These are phyloP conservation scores for Harringtonia aguacate DNA, from an alignment of 2,329 filamentous ascomycete species.

Conservation along the genomic window DNA sequence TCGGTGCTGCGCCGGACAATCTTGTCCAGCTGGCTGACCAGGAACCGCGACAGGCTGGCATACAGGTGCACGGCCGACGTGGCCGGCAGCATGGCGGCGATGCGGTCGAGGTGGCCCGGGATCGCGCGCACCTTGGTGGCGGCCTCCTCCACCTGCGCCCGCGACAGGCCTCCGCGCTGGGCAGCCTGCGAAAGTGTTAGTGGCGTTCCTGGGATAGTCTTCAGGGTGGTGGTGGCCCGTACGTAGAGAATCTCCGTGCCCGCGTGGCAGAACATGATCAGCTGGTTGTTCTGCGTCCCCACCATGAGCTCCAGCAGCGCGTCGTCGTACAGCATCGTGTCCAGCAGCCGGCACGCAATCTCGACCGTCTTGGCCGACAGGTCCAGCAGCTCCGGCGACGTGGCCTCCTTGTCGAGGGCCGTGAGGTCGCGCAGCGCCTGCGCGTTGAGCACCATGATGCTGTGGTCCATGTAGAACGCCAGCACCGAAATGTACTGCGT, in stretches of 20 bases:
- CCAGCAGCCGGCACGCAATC: conserved; percentile 11
- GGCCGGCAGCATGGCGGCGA: conserved; percentile 10
- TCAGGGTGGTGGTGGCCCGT: no score
- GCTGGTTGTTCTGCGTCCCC: conserved; percentile 17
- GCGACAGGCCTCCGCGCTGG: conserved; percentile 9
- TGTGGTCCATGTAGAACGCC: conserved; percentile 16
- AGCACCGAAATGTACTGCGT: conserved; percentile 10
- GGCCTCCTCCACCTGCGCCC: conserved; percentile 7
- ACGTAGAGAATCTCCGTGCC: conserved; percentile 14
- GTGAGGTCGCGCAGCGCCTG: conserved; percentile 15
- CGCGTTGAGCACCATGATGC: conserved; percentile 16
- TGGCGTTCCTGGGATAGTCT: no score
- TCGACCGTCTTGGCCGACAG: conserved; percentile 9
- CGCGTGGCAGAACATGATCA: conserved; percentile 17
- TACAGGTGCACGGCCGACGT: conserved; percentile 11
- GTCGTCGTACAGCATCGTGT: conserved; percentile 11
- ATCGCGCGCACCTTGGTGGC: conserved; percentile 9
- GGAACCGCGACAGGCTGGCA: conserved; percentile 10
- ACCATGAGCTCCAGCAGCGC: conserved; percentile 11
- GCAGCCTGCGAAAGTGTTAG: conserved; percentile 6
- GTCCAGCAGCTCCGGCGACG: conserved; percentile 10
- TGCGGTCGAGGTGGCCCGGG: conserved; percentile 10
- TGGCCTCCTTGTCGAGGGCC: conserved; percentile 9
- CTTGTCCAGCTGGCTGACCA: conserved; percentile 11
- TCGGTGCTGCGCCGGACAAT: conserved; percentile 9